phyloP scores from a whole-genome alignment of 208 protist species.

The Borovskyia barvae region DNA sequence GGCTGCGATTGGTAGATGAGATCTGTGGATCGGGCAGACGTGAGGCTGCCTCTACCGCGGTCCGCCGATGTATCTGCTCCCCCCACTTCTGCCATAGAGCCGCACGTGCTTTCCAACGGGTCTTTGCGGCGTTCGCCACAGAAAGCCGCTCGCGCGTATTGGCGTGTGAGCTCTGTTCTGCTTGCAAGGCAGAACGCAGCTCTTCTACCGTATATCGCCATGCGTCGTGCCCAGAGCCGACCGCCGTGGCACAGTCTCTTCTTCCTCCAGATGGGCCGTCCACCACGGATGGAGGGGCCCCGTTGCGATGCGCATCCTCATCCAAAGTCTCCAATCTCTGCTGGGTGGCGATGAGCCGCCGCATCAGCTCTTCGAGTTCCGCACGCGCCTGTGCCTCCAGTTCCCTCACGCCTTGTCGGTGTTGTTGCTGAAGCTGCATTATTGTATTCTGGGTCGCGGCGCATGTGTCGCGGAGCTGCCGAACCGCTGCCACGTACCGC shows the following conservation, averaged over 20 bases:
- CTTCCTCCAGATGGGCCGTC: too few relatives aligned
- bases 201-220: conserved; percentile 6
- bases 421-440: conserved; percentile 4
- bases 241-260: too few relatives aligned
- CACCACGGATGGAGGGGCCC: too few relatives aligned
- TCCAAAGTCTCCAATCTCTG: too few relatives aligned
- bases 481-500: conserved; percentile 20
- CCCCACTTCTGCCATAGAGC: conserved; percentile 2
- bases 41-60: too few relatives aligned
- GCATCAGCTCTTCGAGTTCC: conserved; percentile 7
- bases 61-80: neutral
- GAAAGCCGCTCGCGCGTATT: conserved; percentile 2
- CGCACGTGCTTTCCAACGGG: conserved; percentile 2
- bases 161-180: conserved; percentile 11
- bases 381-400: conserved; percentile 12
- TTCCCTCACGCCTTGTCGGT: conserved; percentile 1
- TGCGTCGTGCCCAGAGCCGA: neutral
- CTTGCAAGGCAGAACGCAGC: conserved; percentile 4
- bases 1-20: too few relatives aligned
- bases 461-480: conserved; percentile 22
- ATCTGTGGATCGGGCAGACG: too few relatives aligned
- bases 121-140: neutral
- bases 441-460: neutral
- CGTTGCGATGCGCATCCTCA: too few relatives aligned
- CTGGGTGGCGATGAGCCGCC: too few relatives aligned